Evolutionary conservation across 345 rosid genomes (phyloP), one percentile per base, ranked within the genome.

Genomic region (Erucastrum elatum): DNA sequence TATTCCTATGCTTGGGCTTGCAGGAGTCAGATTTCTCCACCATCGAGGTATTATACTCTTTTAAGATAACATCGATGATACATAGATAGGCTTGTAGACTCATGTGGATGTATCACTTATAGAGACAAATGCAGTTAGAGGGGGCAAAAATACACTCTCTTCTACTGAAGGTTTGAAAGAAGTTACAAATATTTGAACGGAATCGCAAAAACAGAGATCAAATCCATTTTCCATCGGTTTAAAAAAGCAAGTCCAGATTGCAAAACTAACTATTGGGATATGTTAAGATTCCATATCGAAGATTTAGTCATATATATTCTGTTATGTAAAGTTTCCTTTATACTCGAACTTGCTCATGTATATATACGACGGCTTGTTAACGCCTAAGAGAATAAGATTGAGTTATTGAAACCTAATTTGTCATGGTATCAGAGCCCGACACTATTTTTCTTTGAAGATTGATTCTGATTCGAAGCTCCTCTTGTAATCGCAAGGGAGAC

Each of bases 51-150:
- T 70, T 64, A 49, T 39, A 71, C 53, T 39, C 72, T 59, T 55
- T 21, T 21, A 7, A 53, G 64, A 12, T 6, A 16, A n/a, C 4
- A 8, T 39, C 21, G 21, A 21, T 21, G 21, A 7, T 51, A 4
- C 11, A 6, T 26, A 53, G 46, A 63, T 62, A 17, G 9, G 21
- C 70, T 68, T 35, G 62, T 69, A 56, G 49, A 44, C 64, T 74
- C 62, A 72, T 4, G 13, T 61, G 39, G 21, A 64, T 68, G 21
- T 5, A 10, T 69, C 21, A 82, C 56, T 75, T 84, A 16, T 90
- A 93, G 99, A 93, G 85, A 59, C 95, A 93, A 82, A 84, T 89
- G 89, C 89, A 88, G 84, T 71, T 96, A 70, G 98, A 89, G 94
- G 76, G 84, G 80, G 5, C 92, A 87, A 82, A 21, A 21, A 84